Conservation (phyloP, 495 filamentous ascomycete genomes). For the Bacidia gigantensis region DNA sequence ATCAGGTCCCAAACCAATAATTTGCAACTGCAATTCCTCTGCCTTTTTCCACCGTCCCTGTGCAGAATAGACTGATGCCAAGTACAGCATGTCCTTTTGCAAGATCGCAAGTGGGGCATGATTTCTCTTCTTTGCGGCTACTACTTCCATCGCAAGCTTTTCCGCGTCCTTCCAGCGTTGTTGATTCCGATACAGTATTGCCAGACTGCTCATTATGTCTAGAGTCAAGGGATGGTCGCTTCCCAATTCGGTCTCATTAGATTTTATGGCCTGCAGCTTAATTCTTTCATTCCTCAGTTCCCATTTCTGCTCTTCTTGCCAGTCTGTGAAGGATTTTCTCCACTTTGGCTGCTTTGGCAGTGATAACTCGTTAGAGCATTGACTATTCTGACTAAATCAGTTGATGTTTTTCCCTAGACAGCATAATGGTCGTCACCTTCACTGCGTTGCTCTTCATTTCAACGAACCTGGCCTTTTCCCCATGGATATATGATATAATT, state of each 20-base stretch:
- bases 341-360: background rate
- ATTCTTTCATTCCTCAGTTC: background rate
- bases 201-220: background rate
- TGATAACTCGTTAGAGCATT: background rate
- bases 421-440: background rate
- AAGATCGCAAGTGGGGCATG: background rate
- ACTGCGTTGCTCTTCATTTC: background rate
- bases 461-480: background rate
- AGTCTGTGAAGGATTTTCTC: background rate
- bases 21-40: background rate
- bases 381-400: background rate
- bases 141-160: background rate
- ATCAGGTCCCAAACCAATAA: conserved; percentile 13
- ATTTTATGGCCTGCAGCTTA: background rate
- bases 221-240: background rate
- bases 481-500: background rate
- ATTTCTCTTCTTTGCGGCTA: background rate
- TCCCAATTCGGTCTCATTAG: background rate
- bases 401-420: background rate
- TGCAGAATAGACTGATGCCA: background rate
- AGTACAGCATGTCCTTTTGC: background rate
- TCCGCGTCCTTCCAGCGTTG: background rate
- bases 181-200: background rate
- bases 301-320: background rate
- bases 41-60: conserved; percentile 5